phyloP scores from a whole-genome alignment of 2,329 filamentous ascomycete species.

The Ploettnerulaceae sp. region DNA sequence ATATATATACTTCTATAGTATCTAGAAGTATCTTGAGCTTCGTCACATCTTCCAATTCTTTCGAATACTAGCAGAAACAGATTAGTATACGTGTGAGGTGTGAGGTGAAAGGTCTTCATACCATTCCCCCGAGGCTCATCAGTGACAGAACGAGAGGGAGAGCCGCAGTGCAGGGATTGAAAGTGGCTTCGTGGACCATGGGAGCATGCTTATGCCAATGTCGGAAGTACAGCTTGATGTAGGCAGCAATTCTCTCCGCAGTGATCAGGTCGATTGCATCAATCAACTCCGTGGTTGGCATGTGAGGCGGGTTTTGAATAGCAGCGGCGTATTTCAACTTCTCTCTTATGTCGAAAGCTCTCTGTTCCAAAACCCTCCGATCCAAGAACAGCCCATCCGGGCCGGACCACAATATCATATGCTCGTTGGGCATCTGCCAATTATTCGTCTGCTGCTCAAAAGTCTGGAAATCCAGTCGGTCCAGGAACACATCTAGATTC shows the following conservation, averaged over 20 bases:
- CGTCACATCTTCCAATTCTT: conserved; percentile 20
- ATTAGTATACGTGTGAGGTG: conserved; percentile 1
- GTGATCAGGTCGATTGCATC: conserved; percentile 30
- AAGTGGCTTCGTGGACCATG: conserved; percentile 31
- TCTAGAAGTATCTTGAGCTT: conserved; percentile 28
- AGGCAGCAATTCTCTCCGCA: conserved; percentile 24
- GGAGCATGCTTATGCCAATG: conserved; percentile 34
- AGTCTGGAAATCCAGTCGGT: conserved; percentile 27
- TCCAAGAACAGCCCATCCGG: conserved; percentile 19
- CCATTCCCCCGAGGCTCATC: conserved; percentile 33
- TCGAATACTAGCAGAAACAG: conserved; percentile 27
- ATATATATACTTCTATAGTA: conserved; percentile 29
- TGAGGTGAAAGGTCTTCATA: conserved; percentile 9
- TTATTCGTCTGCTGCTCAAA: conserved; percentile 28
- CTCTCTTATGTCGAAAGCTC: conserved; percentile 29
- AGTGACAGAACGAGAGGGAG: conserved; percentile 30
- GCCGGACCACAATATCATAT: conserved; percentile 24
- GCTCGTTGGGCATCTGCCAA: conserved; percentile 26
- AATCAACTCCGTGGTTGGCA: conserved; percentile 23
- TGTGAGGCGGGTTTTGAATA: conserved; percentile 20
- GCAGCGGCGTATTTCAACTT: conserved; percentile 28
- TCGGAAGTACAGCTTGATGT: conserved; percentile 31
- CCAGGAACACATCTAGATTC: conserved; percentile 25
- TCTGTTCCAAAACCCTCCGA: conserved; percentile 24
- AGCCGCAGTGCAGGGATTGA: conserved; percentile 30